Percentiles rank a stretch among this genome's conserved stretches.
phyloP scores from a whole-genome alignment of 1,284 basidiomycete species.

The Cerioporus squamosus region DNA sequence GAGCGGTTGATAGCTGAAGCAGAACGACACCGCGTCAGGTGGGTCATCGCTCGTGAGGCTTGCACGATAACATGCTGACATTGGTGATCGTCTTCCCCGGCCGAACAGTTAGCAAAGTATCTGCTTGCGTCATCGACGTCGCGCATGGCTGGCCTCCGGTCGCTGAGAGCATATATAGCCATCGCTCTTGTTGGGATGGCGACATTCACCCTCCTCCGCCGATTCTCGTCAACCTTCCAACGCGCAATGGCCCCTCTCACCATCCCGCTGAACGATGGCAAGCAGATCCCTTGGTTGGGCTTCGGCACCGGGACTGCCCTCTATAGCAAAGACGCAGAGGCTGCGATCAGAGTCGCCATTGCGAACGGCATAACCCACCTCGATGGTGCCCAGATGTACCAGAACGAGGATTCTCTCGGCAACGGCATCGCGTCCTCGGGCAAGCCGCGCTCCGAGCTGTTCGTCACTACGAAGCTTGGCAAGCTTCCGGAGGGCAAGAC shows the following conservation, averaged over 20 bases:
- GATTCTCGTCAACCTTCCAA: slow-evolving; percentile 19
- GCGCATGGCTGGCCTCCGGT: not conserved
- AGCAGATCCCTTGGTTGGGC: slow-evolving; percentile 60
- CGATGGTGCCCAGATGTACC: slow-evolving; percentile 73
- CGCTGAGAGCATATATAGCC: slow-evolving; percentile 19
- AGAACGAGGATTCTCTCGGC: slow-evolving; percentile 65
- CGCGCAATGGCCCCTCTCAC: slow-evolving; percentile 41
- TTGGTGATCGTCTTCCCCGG: not conserved
- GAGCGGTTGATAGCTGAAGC: no score
- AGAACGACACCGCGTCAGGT: not conserved
- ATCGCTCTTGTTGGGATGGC: slow-evolving; percentile 20
- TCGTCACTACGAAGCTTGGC: slow-evolving; percentile 68
- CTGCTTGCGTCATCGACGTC: no score
- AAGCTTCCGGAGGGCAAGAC: slow-evolving; percentile 45
- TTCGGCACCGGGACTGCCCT: slow-evolving; percentile 75
- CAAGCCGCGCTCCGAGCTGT: slow-evolving; percentile 59
- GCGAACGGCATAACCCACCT: slow-evolving; percentile 68
- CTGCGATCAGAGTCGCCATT: slow-evolving; percentile 57
- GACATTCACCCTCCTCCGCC: slow-evolving; percentile 21
- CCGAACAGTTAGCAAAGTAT: no score
- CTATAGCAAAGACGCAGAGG: slow-evolving; percentile 53
- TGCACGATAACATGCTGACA: not conserved
- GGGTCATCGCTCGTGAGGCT: not conserved
- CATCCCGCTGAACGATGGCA: slow-evolving; percentile 63
- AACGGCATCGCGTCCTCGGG: slow-evolving; percentile 54